Percentiles rank a stretch among this genome's conserved stretches.
phyloP scores from a whole-genome alignment of 305 asterid genomes.

The Fraxinus paxiana region DNA sequence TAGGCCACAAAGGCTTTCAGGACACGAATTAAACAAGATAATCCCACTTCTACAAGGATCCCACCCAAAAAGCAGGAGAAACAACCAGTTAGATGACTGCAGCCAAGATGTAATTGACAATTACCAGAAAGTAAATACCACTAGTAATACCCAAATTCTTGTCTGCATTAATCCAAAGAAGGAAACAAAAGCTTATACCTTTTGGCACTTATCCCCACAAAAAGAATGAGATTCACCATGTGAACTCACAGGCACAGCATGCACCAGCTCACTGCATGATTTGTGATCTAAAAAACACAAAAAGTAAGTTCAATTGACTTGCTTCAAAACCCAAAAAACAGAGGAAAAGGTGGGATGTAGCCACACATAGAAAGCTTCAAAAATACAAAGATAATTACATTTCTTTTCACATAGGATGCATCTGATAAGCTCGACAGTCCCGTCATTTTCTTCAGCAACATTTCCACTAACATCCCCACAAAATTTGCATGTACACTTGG shows the following conservation, averaged over 20 bases:
- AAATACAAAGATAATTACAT: slow-evolving; percentile 13
- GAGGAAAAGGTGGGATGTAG: background rate
- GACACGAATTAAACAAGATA: background rate
- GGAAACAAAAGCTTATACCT: slow-evolving; percentile 51
- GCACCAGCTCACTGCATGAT: slow-evolving; percentile 52
- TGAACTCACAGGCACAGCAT: slow-evolving; percentile 40
- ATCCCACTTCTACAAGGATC: background rate
- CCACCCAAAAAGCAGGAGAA: background rate
- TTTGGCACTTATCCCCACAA: slow-evolving; percentile 80
- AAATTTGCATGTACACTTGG: slow-evolving; percentile 79
- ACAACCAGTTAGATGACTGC: background rate
- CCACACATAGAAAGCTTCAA: slow-evolving; percentile 13
- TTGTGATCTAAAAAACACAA: slow-evolving; percentile 59
- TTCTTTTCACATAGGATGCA: slow-evolving; percentile 69
- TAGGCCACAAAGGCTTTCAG: background rate
- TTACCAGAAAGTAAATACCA: background rate
- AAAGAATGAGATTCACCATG: slow-evolving; percentile 39
- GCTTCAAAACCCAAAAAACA: slow-evolving; percentile 1
- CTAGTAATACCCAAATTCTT: slow-evolving; percentile 9
- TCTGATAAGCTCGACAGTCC: slow-evolving; percentile 34
- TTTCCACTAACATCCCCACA: slow-evolving; percentile 34
- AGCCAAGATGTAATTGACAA: background rate
- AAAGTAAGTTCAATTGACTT: slow-evolving; percentile 22
- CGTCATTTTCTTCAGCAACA: slow-evolving; percentile 35
- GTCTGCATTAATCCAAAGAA: slow-evolving; percentile 12